Evolutionary conservation across 192 early-diverging fungal species (phyloP), one percentile per base, ranked within the genome.

Genomic region (Coemansia sp.): DNA sequence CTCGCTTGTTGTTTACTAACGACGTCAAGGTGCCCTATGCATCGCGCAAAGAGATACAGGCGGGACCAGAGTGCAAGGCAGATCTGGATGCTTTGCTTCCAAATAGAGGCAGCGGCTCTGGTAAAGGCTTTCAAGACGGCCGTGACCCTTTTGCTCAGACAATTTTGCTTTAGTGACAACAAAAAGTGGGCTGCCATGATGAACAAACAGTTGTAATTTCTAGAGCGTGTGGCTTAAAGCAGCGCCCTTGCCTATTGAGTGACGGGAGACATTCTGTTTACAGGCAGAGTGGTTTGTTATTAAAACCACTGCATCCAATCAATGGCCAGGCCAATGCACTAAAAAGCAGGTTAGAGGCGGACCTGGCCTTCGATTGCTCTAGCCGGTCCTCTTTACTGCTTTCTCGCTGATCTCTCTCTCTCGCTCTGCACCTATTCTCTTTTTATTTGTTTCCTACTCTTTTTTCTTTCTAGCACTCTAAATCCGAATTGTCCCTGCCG

Each of bases 1-100:
- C 80, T 1, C 62, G 83, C 33, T 23, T 57, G 41, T 73, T 82
- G 49, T 78, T 78, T 76, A 59, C 44, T 38, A 25, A n/a, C 11
- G 3, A 25, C 41, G 37, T 7, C 19, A 13, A 37, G 30, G 38
- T 55, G 43, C 69, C 66, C 15, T 64, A 71, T 47, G 22, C 42
- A 0, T 39, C 55, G 33, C 59, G 61, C 18, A 42, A 17, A n/a
- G 46, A 69, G 61, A 51, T 77, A 17, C 18, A 40, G 3, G 21
- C 64, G 7, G 19, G 24, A 13, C 27, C 18, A 15, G 53, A n/a
- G 17, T 27, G 39, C 38, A 42, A 52, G 1, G 56, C 51, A 11
- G 50, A 42, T 18, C 55, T 64, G 39, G 57, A 63, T 9, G 48
- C 12, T 14, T 65, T 73, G 62, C 65, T 73, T 53, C 60, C 60